A percentile compares a stretch with the other conserved stretches of the same genome.
phyloP scores from a whole-genome alignment of 768 basidiomycete species.

The Russula sp. region DNA sequence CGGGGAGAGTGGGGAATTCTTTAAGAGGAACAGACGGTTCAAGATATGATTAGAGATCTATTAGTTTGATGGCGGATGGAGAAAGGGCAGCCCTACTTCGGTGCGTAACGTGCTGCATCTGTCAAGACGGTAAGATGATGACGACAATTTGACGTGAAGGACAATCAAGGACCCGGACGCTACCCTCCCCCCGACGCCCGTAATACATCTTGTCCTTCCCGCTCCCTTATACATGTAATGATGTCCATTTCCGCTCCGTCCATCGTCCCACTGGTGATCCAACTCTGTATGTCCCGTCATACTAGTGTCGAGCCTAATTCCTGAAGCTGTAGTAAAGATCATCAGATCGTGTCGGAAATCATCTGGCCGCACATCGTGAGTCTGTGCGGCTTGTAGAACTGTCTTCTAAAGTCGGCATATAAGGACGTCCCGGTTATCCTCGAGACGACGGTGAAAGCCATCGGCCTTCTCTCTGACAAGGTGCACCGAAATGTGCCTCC shows the following conservation, averaged over 20 bases:
- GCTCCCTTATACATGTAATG: conserved; percentile 74
- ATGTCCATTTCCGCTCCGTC: conserved; percentile 58
- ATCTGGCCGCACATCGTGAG: conserved; percentile 90
- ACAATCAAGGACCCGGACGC: conserved; percentile 72
- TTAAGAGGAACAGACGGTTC: conserved; percentile 73
- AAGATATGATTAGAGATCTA: conserved; percentile 82
- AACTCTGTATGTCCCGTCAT: conserved; percentile 63
- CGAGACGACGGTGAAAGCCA: conserved; percentile 88
- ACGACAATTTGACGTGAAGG: conserved; percentile 33
- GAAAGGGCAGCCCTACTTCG: conserved; percentile 72
- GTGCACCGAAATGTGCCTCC: conserved; percentile 34
- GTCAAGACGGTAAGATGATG: not conserved
- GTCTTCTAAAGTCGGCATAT: not conserved
- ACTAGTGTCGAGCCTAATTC: conserved; percentile 65
- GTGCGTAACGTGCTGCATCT: conserved; percentile 33
- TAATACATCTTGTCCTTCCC: conserved; percentile 81
- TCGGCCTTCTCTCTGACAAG: conserved; percentile 80
- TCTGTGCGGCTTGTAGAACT: not conserved
- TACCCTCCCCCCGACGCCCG: conserved; percentile 82
- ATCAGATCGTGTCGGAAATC: conserved; percentile 76
- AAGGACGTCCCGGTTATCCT: conserved; percentile 70
- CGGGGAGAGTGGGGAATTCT: conserved; percentile 66
- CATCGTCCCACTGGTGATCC: conserved; percentile 80
- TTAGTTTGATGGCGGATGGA: conserved; percentile 69
- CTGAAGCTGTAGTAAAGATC: conserved; percentile 83